Base-by-base conservation (phyloP, 108 stramenopile genomes). In the Mediolabrus comicus region DNA sequence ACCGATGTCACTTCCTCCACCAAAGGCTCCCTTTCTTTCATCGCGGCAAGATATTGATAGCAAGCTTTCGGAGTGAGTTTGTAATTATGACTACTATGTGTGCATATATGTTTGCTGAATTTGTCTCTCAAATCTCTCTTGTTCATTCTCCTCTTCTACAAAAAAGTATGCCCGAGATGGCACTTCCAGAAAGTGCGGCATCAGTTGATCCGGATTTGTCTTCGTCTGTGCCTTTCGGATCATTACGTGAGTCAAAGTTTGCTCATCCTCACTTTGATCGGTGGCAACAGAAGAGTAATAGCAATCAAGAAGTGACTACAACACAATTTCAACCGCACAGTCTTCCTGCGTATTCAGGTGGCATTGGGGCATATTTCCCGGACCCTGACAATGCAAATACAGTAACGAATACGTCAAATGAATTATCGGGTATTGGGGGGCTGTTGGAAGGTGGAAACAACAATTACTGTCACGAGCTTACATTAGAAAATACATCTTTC, bases 1-100 rank as follows among this genome's bases (percentile, higher is more conserved):
- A 16, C 63, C 76, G 6, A 38, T 54, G 49, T 77, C 76, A 10
- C 35, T 77, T 56, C 76, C 76, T 43, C 76, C 76, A 1, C 76
- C 76, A 17, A 69, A 57, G 58, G 76, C 76, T 22, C 76, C 76
- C 24, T 62, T 65, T 62, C 52, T 77, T 9, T 70, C 76, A 1
- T 69, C 76, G 9, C 53, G 63, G 30, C 59, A 57, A 32, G 62
- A 69, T 17, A 29, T 61, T 0, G 67, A 69, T 8, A 67, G 27
- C 25, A 70, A 70, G 32, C 55, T 77, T 13, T 64, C 68, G 19
- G 62, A 53, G 71, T 72, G 14, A 27, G 61, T 34, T 53, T 27
- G 24, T 27, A 16, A 33, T 53, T 27, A 13, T 27, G 9, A 33
- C 24, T 52, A 52, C 1, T 2, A 31, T 33, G 19, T 33, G 1